Conservation (phyloP, 2,329 filamentous ascomycete species). For the Paraphoma sp. region DNA sequence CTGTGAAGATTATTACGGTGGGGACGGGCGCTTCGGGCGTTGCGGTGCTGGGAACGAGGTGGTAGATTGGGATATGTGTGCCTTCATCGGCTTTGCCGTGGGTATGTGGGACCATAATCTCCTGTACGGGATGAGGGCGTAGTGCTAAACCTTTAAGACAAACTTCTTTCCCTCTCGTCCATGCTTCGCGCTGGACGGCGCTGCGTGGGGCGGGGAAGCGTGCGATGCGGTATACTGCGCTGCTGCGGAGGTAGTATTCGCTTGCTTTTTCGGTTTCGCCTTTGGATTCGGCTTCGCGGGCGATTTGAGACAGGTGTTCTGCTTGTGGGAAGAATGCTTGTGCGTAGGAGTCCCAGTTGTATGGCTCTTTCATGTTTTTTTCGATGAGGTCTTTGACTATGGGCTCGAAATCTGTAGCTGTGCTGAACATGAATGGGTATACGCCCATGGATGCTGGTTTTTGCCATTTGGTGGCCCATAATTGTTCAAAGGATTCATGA, state of each 20-base stretch:
- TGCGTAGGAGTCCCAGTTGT: conserved; percentile 69
- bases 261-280: conserved; percentile 63
- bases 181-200: conserved; percentile 65
- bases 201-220: conserved; percentile 67
- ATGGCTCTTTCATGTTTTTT: conserved; percentile 69
- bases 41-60: conserved; percentile 63
- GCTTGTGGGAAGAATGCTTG: conserved; percentile 66
- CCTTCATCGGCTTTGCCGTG: conserved; percentile 61
- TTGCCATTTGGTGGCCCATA: conserved; percentile 81
- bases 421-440: conserved; percentile 77
- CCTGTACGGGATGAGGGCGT: conserved; percentile 62
- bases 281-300: conserved; percentile 57
- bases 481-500: conserved; percentile 55
- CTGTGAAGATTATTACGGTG: conserved; percentile 63
- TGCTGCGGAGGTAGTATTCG: conserved; percentile 63
- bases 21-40: conserved; percentile 54
- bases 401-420: conserved; percentile 71
- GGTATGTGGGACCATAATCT: conserved; percentile 67
- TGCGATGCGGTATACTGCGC: conserved; percentile 73
- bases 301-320: conserved; percentile 61
- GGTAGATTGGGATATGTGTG: conserved; percentile 66
- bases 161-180: conserved; percentile 68
- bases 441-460: conserved; percentile 65
- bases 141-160: conserved; percentile 63
- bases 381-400: conserved; percentile 69